A percentile compares a stretch with the other conserved stretches of the same genome.
phyloP scores from a whole-genome alignment of 345 rosid genomes.

The Eucalyptus marginata region DNA sequence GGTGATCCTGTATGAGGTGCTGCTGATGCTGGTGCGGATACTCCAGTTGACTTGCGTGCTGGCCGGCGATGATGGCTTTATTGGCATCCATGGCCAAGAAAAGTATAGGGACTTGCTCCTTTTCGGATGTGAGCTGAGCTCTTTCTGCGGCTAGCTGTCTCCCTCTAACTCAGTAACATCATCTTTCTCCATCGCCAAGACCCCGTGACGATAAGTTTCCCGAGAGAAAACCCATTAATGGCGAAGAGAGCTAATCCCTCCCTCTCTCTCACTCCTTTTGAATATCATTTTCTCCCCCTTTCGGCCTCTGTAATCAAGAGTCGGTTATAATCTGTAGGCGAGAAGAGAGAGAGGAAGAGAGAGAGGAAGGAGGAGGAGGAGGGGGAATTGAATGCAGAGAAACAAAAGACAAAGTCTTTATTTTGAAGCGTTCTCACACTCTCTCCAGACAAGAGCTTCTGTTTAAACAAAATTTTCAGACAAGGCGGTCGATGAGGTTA shows the following conservation, averaged over 20 bases:
- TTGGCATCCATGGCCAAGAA: constrained; percentile 31
- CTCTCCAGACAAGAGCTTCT: background rate
- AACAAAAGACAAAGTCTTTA: constrained; percentile 12
- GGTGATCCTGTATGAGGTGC: constrained; percentile 18
- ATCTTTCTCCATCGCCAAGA: background rate
- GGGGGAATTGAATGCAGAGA: constrained; percentile 14
- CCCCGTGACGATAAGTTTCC: background rate
- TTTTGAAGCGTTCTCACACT: background rate
- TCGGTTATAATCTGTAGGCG: background rate
- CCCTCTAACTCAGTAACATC: background rate
- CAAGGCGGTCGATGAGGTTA: constrained; percentile 39
- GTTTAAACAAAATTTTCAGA: constrained; percentile 9
- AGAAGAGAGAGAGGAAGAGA: background rate
- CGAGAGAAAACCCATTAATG: constrained; percentile 18
- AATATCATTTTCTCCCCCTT: constrained; percentile 12
- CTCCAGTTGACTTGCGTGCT: constrained; percentile 7
- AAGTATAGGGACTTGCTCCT: background rate
- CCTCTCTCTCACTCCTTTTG: constrained; percentile 6
- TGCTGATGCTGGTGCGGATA: constrained; percentile 10
- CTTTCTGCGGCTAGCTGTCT: background rate
- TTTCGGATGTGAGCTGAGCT: background rate
- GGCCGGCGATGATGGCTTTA: constrained; percentile 13
- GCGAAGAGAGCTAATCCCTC: constrained; percentile 3
- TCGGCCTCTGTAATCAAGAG: background rate
- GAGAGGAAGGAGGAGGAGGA: background rate